Base-by-base conservation (phyloP, 192 early-diverging fungal species). In the Podochytrium sp. region DNA sequence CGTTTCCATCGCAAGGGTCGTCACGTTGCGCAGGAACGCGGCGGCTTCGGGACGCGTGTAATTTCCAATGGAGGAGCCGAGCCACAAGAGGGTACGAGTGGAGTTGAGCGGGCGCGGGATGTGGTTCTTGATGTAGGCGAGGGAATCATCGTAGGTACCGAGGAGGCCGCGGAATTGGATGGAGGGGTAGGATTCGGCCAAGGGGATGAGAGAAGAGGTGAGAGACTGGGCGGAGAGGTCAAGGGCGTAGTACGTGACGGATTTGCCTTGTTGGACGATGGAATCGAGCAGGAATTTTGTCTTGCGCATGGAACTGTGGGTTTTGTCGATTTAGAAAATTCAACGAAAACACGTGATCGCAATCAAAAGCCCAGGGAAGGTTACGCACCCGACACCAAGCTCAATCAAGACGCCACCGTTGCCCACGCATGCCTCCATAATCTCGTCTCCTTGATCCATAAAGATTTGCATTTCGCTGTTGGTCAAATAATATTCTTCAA, bases 1-100 rank as follows among this genome's bases (percentile, higher is more conserved):
- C 7, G 66, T 39, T 14, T 69, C 66, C 78, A 96, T 83, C 1
- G 84, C 86, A 34, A 71, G 74, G 34, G 85, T 74, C 53, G 79
- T 80, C 23, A 95, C 79, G 5, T 79, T 80, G 1, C 76, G 29
- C 20, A 98, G 72, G 70, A 98, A 95, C 0, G 74, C 76, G 16
- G 77, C 82, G 4, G 92, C 93, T 12, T 93, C 91, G 2, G 77
- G 39, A 27, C 90, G 80, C 20, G 75, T 82, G 49, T 86, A 78
- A 74, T 96, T 96, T 7, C 96, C 95, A 32, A 98, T 92, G 0
- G 93, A 95, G 2, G 91, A 92, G 0, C 96, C 96, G 32, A 98
- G 82, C 96, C 96, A 98, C 50, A 96, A 78, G 10, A 95, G 77
- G 2, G 88, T 88, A 77, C 93, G 95, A 10, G 81, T 90, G 0